Evolutionary conservation across 345 rosid species (phyloP).

Genomic region (Citrus reticulata): DNA sequence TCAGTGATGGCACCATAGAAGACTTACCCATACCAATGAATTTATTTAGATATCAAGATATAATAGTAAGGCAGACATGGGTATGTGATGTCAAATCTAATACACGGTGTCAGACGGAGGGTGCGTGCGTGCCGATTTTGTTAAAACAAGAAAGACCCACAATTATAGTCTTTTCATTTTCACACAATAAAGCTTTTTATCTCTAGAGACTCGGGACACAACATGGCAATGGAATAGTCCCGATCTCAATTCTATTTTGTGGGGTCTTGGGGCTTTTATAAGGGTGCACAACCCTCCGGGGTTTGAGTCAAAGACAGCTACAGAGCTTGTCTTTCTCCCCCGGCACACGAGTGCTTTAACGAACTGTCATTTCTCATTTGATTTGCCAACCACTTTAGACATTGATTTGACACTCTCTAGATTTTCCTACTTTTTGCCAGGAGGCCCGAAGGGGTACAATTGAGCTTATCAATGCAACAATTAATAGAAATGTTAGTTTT

Average conservation of each 20-base stretch:
- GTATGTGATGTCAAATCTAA: not conserved
- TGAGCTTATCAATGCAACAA: no score
- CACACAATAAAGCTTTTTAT: not conserved
- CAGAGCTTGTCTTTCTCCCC: slow-evolving; percentile 29
- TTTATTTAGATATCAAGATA: no score
- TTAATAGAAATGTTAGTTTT: no score
- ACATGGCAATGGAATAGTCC: not conserved
- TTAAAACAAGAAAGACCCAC: not conserved
- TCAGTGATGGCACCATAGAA: no score
- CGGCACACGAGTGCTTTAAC: slow-evolving; percentile 35
- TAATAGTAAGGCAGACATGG: not conserved
- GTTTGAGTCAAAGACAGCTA: slow-evolving; percentile 22
- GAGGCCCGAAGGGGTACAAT: not conserved
- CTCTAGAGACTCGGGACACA: not conserved
- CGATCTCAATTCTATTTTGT: not conserved
- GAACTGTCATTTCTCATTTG: slow-evolving; percentile 6
- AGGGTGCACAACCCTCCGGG: slow-evolving; percentile 13
- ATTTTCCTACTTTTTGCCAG: no score
- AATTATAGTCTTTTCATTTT: not conserved
- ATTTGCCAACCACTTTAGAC: slow-evolving; percentile 9
- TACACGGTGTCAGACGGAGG: not conserved
- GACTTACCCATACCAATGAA: no score
- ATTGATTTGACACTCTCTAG: not conserved
- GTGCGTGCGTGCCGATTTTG: not conserved
- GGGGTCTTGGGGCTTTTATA: not conserved